These are phyloP conservation scores for Talaromyces liani DNA, from an alignment of 495 filamentous ascomycete species.

Conservation along the genomic window DNA sequence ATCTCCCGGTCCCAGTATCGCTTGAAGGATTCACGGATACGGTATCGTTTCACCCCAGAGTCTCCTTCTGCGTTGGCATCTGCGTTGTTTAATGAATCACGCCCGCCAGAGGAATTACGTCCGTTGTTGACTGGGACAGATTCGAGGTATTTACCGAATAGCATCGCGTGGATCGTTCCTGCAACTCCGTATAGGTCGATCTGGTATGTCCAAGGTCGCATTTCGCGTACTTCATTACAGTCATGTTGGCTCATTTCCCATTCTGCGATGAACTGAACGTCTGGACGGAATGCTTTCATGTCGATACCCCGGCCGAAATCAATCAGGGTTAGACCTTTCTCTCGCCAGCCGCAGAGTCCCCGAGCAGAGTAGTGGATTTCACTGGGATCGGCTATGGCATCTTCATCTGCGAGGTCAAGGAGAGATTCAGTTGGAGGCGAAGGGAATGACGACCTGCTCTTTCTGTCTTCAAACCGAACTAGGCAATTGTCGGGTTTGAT, in stretches of 20 bases:
- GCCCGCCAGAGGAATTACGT: background rate
- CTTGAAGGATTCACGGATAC: conserved; percentile 71
- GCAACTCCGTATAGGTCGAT: conserved; percentile 92
- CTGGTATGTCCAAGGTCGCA: conserved; percentile 91
- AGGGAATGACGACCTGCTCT: conserved; percentile 8
- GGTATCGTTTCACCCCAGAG: conserved; percentile 55
- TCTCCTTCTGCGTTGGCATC: conserved; percentile 22
- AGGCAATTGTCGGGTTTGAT: conserved; percentile 94
- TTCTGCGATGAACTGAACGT: conserved; percentile 86
- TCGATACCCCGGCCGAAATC: conserved; percentile 95
- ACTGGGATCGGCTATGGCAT: conserved; percentile 33
- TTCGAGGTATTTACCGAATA: conserved; percentile 94
- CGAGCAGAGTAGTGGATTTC: conserved; percentile 56
- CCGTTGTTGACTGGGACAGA: conserved; percentile 45
- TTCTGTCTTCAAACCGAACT: conserved; percentile 60
- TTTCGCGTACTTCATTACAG: conserved; percentile 90
- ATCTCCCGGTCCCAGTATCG: conserved; percentile 93
- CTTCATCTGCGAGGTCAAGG: conserved; percentile 31
- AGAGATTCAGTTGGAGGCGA: conserved; percentile 22
- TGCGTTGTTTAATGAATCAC: conserved; percentile 5
- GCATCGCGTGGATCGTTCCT: conserved; percentile 72
- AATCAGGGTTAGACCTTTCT: conserved; percentile 77
- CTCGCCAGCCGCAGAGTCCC: conserved; percentile 69
- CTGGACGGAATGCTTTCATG: conserved; percentile 70
- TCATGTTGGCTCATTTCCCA: conserved; percentile 81